Evolutionary conservation across 169 alveolate species (phyloP).

Genomic region (Babesia ovis): DNA sequence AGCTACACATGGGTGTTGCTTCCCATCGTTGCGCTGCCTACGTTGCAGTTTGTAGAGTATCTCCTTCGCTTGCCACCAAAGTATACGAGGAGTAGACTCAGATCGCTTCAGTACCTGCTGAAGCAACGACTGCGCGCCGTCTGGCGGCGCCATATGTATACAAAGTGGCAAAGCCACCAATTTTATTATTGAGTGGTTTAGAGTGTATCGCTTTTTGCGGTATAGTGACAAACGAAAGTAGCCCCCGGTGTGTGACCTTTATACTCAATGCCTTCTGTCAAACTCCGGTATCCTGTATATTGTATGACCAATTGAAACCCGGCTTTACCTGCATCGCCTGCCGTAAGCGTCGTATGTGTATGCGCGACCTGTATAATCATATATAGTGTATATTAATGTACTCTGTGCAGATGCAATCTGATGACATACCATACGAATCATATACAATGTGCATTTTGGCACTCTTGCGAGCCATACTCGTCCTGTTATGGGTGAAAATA

Average conservation of each 20-base stretch:
- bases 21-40: conserved; percentile 40
- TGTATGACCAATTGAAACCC: not conserved
- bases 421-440: conserved; percentile 65
- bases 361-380: conserved; percentile 54
- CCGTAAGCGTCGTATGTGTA: conserved; percentile 63
- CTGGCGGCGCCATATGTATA: conserved; percentile 44
- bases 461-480: conserved; percentile 7
- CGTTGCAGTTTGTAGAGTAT: conserved; percentile 62
- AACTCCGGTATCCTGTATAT: conserved; percentile 55
- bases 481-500: not conserved
- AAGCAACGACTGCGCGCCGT: conserved; percentile 34
- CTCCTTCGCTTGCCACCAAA: conserved; percentile 71
- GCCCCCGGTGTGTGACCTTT: conserved; percentile 32
- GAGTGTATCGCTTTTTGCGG: not conserved
- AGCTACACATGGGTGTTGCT: conserved; percentile 57
- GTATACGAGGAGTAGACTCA: conserved; percentile 46
- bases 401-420: not conserved
- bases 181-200: not conserved
- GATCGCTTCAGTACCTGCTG: conserved; percentile 42
- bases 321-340: conserved; percentile 57
- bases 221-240: not conserved
- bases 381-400: not conserved
- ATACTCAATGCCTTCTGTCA: conserved; percentile 49
- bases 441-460: conserved; percentile 50
- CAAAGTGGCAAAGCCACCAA: not conserved